These are phyloP conservation scores for Allium cepa DNA, from an alignment of 106 monocot species.

Conservation along the genomic window DNA sequence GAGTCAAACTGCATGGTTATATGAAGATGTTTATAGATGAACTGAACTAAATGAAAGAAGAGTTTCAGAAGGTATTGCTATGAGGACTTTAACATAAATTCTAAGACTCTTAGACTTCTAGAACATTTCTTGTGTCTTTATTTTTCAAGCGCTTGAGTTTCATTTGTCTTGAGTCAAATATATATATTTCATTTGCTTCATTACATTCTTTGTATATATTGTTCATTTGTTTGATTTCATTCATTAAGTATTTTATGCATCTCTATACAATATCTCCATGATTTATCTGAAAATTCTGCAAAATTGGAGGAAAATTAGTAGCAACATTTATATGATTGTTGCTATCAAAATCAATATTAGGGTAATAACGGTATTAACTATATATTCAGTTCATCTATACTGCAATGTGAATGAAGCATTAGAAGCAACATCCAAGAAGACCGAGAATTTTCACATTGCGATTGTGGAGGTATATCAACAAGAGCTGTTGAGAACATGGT, in stretches of 20 bases:
- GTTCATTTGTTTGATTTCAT: background rate
- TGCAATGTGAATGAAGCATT: constrained; percentile 43
- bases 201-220: background rate
- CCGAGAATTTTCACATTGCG: constrained; percentile 68
- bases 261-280: background rate
- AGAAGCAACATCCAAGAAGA: constrained; percentile 36
- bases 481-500: background rate
- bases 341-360: background rate
- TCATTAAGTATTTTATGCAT: background rate
- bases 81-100: too few relatives aligned
- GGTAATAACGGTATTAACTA: background rate
- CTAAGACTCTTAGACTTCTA: background rate
- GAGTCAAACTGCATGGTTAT: too few relatives aligned
- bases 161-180: background rate
- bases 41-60: too few relatives aligned
- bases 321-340: too few relatives aligned
- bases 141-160: background rate
- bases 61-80: too few relatives aligned
- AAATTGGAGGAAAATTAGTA: too few relatives aligned
- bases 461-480: constrained; percentile 58
- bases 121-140: background rate
- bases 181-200: background rate
- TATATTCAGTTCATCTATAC: constrained; percentile 47
- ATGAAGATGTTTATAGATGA: too few relatives aligned
- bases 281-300: background rate